phyloP scores from a whole-genome alignment of 305 asterid genomes.

The Nicotiana rustica region DNA sequence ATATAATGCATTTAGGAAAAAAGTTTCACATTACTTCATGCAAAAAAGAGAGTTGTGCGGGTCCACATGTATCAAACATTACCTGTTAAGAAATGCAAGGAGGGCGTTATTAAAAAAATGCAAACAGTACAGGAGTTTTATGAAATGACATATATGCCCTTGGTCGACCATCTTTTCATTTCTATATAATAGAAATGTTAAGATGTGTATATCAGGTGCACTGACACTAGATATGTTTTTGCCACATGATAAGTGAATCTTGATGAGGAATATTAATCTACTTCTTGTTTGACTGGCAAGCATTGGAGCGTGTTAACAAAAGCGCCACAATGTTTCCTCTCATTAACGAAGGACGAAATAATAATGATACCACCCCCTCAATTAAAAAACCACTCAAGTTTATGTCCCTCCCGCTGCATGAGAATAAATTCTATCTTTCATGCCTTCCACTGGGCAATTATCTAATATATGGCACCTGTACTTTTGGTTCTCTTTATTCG shows the following conservation, averaged over 20 bases:
- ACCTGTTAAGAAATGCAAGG: too few species aligned
- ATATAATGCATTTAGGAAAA: too few species aligned
- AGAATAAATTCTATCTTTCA: neutral
- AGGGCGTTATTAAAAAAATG: too few species aligned
- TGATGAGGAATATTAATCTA: neutral
- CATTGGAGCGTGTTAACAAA: neutral
- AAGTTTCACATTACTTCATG: too few species aligned
- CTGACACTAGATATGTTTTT: constrained; percentile 1
- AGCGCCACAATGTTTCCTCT: neutral
- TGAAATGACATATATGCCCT: too few species aligned
- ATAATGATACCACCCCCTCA: neutral
- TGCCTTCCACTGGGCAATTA: neutral
- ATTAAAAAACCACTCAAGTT: neutral
- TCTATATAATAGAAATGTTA: neutral
- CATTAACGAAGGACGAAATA: neutral
- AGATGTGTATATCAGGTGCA: neutral
- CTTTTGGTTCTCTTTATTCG: neutral
- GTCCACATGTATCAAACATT: too few species aligned
- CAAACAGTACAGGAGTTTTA: too few species aligned
- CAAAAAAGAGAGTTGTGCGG: too few species aligned
- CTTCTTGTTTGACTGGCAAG: neutral
- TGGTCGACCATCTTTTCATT: too few species aligned
- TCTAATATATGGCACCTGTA: neutral
- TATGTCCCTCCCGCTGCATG: neutral
- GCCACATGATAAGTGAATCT: constrained; percentile 2